phyloP scores from a whole-genome alignment of 805 yeast species.

The Spathaspora girioi region DNA sequence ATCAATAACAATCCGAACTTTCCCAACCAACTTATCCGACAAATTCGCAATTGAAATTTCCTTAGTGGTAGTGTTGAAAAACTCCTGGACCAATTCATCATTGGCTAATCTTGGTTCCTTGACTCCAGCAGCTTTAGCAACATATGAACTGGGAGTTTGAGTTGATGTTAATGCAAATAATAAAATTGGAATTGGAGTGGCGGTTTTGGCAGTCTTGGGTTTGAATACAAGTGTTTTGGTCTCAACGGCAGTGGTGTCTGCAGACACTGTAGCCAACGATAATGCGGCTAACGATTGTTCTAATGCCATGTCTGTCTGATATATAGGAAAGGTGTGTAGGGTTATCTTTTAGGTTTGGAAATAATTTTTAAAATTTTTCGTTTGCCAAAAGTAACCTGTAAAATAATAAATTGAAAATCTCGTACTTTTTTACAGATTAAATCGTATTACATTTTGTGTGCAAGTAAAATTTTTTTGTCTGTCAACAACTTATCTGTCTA shows the following conservation, averaged over 20 bases:
- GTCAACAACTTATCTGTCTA: not conserved
- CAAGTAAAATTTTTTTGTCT: not conserved
- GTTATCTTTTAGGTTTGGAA: not conserved
- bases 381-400: not conserved
- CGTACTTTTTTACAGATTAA: not conserved
- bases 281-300: conserved; percentile 66
- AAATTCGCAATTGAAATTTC: conserved; percentile 60
- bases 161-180: conserved; percentile 74
- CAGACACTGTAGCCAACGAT: conserved; percentile 50
- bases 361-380: not conserved
- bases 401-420: not conserved
- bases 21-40: conserved; percentile 43
- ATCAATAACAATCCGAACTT: conserved; percentile 60
- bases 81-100: conserved; percentile 68
- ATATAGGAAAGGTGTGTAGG: not conserved
- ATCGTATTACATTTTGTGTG: not conserved
- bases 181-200: conserved; percentile 73
- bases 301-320: conserved; percentile 48
- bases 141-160: conserved; percentile 59
- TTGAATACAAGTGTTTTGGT: conserved; percentile 82
- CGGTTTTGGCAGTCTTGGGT: conserved; percentile 85
- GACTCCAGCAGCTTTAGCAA: conserved; percentile 64
- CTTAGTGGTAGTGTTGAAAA: conserved; percentile 55
- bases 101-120: conserved; percentile 89
- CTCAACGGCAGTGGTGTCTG: conserved; percentile 42